These are phyloP conservation scores for Xylaria polymorpha DNA, from an alignment of 2,329 filamentous ascomycete genomes.

Conservation along the genomic window DNA sequence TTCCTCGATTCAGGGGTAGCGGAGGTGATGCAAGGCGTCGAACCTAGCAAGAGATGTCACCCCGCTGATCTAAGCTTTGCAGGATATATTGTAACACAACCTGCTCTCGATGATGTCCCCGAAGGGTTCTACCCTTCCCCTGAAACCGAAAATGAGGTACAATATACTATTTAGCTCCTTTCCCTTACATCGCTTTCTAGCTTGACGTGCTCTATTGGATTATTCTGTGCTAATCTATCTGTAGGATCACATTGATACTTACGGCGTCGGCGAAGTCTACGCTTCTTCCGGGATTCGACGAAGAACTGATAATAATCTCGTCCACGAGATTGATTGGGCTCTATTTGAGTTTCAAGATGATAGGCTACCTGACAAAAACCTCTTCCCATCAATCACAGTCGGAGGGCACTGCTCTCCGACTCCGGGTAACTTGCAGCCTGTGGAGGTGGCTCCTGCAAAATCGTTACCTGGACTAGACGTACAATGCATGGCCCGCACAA, in stretches of 20 bases:
- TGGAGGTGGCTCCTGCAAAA: slow-evolving; percentile 67
- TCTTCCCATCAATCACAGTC: slow-evolving; percentile 62
- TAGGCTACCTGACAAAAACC: slow-evolving; percentile 77
- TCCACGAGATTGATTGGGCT: slow-evolving; percentile 97
- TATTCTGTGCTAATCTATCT: slow-evolving; percentile 59
- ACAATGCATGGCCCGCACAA: slow-evolving; percentile 89
- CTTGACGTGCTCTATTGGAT: too few relatives aligned
- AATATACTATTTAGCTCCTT: not conserved
- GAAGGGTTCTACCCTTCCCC: slow-evolving; percentile 83
- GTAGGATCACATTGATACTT: slow-evolving; percentile 81
- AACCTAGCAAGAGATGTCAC: slow-evolving; percentile 24
- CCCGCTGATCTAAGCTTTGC: slow-evolving; percentile 34
- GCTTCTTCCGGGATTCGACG: slow-evolving; percentile 91
- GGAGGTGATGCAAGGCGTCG: slow-evolving; percentile 32
- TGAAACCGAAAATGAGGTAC: slow-evolving; percentile 72
- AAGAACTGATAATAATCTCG: slow-evolving; percentile 74
- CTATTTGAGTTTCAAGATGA: slow-evolving; percentile 82
- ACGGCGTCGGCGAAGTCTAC: slow-evolving; percentile 83
- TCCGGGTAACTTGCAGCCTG: slow-evolving; percentile 60
- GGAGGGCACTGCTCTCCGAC: slow-evolving; percentile 49
- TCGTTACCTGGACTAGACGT: slow-evolving; percentile 80
- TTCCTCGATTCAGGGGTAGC: slow-evolving; percentile 18
- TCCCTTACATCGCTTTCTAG: not conserved
- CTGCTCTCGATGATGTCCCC: slow-evolving; percentile 87
- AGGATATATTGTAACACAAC: slow-evolving; percentile 85